A percentile compares a stretch with the other conserved stretches of the same genome.
phyloP scores from a whole-genome alignment of 192 early-diverging fungal species.

The Geosiphon pyriformis region DNA sequence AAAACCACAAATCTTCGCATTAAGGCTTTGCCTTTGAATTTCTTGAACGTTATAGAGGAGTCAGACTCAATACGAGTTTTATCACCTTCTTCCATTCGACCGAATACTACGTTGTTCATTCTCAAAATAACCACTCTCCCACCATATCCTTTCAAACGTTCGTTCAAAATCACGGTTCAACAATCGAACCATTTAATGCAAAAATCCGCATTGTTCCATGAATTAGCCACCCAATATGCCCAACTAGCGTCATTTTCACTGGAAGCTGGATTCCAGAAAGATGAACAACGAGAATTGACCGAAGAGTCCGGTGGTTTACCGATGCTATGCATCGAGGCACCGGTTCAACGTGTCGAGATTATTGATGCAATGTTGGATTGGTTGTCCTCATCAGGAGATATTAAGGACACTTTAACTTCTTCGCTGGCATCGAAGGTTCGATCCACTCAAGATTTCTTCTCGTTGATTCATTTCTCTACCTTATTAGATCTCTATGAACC shows the following conservation, averaged over 20 bases:
- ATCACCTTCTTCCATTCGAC: constrained; percentile 12
- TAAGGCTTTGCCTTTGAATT: constrained; percentile 12
- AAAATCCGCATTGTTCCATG: constrained; percentile 12
- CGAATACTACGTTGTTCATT: constrained; percentile 1
- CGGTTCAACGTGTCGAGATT: background rate
- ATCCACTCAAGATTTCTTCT: constrained; percentile 13
- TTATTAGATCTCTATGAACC: constrained; percentile 18
- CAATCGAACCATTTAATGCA: constrained; percentile 22
- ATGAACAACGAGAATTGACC: background rate
- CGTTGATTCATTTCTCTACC: constrained; percentile 11
- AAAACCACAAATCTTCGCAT: constrained; percentile 7
- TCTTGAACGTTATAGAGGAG: background rate
- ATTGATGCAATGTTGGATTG: constrained; percentile 12
- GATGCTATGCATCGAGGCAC: constrained; percentile 15
- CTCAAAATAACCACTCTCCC: background rate
- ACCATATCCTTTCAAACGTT: background rate
- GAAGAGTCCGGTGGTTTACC: constrained; percentile 18
- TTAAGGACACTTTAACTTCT: constrained; percentile 14
- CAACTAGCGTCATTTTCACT: background rate
- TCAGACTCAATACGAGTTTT: background rate
- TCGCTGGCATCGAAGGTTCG: constrained; percentile 13
- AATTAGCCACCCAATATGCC: constrained; percentile 10
- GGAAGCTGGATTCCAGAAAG: too few relatives aligned
- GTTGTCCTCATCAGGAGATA: constrained; percentile 3
- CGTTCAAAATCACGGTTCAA: constrained; percentile 12